A percentile compares a stretch with the other conserved stretches of the same genome.
Conservation (phyloP, 176 grass and related monocot genomes). For the Oryza australiensis region DNA sequence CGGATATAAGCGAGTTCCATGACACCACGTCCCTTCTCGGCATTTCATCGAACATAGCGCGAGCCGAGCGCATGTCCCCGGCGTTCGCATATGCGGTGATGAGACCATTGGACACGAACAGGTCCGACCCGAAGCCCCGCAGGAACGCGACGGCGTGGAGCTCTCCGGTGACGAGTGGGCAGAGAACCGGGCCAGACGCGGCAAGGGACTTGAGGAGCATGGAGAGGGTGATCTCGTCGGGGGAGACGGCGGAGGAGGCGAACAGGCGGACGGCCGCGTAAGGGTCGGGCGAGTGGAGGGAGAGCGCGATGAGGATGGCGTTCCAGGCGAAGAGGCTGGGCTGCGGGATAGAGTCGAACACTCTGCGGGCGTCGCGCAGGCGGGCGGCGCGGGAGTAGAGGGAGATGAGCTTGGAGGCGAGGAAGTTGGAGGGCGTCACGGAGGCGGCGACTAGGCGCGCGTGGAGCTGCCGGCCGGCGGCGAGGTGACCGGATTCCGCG, state of each 20-base stretch:
- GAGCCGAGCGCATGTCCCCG: conserved; percentile 39
- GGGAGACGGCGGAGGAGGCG: conserved; percentile 42
- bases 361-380: conserved; percentile 48
- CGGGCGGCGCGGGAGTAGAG: conserved; percentile 56
- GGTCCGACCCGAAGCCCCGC: conserved; percentile 33
- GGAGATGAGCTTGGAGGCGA: conserved; percentile 69
- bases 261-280: conserved; percentile 48
- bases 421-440: conserved; percentile 65
- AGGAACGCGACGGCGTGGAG: conserved; percentile 47
- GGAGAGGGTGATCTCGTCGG: conserved; percentile 62
- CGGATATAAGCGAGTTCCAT: conserved; percentile 62
- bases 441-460: conserved; percentile 47
- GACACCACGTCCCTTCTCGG: conserved; percentile 49
- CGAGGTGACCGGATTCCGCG: conserved; percentile 42
- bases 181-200: conserved; percentile 28
- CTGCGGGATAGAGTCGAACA: conserved; percentile 61
- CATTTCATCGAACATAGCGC: conserved; percentile 55
- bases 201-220: conserved; percentile 63
- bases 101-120: conserved; percentile 73
- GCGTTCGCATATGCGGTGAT: conserved; percentile 40
- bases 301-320: conserved; percentile 65
- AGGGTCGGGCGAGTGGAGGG: conserved; percentile 53
- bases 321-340: conserved; percentile 75
- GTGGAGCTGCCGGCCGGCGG: conserved; percentile 54
- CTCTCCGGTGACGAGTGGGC: conserved; percentile 36